Evolutionary conservation across 805 yeast genomes (phyloP), one percentile per base, ranked within the genome.

Genomic region (Pichia cephalocereana): DNA sequence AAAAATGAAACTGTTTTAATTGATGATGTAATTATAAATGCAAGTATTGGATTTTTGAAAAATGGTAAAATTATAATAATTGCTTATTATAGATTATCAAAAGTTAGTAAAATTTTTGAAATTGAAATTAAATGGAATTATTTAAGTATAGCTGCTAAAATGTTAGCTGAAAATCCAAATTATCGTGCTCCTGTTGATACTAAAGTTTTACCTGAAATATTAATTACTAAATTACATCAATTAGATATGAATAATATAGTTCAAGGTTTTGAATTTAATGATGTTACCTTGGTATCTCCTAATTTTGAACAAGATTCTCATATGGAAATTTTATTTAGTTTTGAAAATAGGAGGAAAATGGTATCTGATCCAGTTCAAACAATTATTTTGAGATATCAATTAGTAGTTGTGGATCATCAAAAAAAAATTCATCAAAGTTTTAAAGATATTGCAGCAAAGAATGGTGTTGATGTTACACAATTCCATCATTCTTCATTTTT

Each of bases 71-170:
- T 79, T 12, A 57, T 76, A 4, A 58, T 80, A 3, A 70, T 70
- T 0, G 70, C 70, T 2, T 72, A 67, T 52, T 73, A 70, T 51
- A 54, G 66, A 1, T 44, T 59, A 1, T 62, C 72, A 1, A 54
- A 64, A 14, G 58, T 58, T 15, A 59, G 82, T 23, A 62, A 65
- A 41, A 63, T 77, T 2, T 80, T 69, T 56, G 56, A 62, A 26
- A 57, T 80, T 5, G 44, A 54, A 0, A 65, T 81, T 11, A 73
- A 79, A 50, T 82, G 86, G 86, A 82, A 81, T 1, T 74, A 66
- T 49, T 60, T 78, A 31, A 61, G 64, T 1, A 71, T 68, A 38
- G 70, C 80, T 5, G 77, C 80, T 8, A 67, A 66, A 42, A 67
- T 69, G 34, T 72, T 75, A 47, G 66, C 69, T 43, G 64, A 67